A percentile compares a stretch with the other conserved stretches of the same genome.
Evolutionary conservation across 2,329 filamentous ascomycete genomes (phyloP).

Genomic region (Leptographium wingfieldii): DNA sequence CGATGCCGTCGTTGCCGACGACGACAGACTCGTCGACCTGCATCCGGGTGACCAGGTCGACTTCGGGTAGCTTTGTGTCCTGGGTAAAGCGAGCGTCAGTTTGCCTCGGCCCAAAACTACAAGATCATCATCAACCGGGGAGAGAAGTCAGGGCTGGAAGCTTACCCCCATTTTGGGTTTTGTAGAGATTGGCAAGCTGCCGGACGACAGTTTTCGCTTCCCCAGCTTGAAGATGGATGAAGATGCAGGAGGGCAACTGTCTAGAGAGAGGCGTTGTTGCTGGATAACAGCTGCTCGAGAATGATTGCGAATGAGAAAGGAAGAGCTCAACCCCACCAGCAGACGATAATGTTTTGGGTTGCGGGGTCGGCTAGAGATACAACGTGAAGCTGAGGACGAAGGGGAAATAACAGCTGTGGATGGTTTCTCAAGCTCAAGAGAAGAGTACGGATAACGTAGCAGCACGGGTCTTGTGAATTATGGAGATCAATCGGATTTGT

Average conservation of each 20-base stretch:
- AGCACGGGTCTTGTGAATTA: no score
- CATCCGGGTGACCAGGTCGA: conserved; percentile 52
- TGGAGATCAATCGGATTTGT: not conserved
- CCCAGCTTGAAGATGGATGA: conserved; percentile 37
- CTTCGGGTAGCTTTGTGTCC: conserved; percentile 42
- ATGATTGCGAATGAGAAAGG: not conserved
- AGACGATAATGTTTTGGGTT: not conserved
- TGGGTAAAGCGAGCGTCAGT: conserved; percentile 3
- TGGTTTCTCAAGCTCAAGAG: not conserved
- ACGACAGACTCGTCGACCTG: conserved; percentile 46
- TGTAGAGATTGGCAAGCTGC: conserved; percentile 41
- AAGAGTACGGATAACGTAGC: not conserved
- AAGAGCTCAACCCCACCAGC: conserved; percentile 4
- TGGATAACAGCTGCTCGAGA: not conserved
- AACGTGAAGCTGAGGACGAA: not conserved
- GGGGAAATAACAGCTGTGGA: not conserved
- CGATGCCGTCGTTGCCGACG: conserved; percentile 44
- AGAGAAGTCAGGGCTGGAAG: conserved; percentile 9
- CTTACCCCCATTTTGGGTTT: conserved; percentile 53
- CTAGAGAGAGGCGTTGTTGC: not conserved
- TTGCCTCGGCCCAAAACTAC: not conserved
- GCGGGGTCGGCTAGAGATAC: conserved; percentile 2
- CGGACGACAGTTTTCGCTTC: conserved; percentile 55
- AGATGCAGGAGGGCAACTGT: not conserved
- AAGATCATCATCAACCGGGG: not conserved